Base-by-base conservation (phyloP, 495 filamentous ascomycete species). In the Umbilicaria muhlenbergii region DNA sequence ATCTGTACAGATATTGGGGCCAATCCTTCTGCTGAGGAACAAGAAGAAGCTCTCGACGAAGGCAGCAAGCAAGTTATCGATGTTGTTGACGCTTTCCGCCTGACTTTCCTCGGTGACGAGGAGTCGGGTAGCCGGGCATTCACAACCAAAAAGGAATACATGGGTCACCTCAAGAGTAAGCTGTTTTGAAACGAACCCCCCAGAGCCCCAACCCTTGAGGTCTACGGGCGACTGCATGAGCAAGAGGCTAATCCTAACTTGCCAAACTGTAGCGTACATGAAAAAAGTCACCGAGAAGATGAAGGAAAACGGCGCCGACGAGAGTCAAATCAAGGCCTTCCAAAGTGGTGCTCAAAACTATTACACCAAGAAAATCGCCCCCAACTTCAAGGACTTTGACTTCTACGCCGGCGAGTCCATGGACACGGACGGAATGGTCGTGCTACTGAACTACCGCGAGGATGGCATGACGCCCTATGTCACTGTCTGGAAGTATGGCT, bases 391-490 rank as follows among this genome's bases (percentile, higher is more conserved):
- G 67, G 81, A 98, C 71, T 94, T 78, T 61, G 91, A 96, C 55
- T 85, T 94, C 65, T 83, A 87, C 62, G 81, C 83, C 53, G 89
- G 91, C 61, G 77, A 88, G 71, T 80, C 75, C 49, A 89, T 88
- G 84, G 76, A 93, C 58, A 75, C 78, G 48, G 84, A 94, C 52
- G 87, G 82, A 66, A 96, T 98, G 91, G 73, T 93, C 56, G 71
- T 91, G 44, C 85, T 95, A 43, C 80, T 95, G 59, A 89, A 96
- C 70, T 98, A 94, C 73, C 86, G 89, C 56, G 88, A 92, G 58
- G 92, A 96, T 53, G 91, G 91, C 61, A 63, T 81, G 47, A 96
- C 89, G 21, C 91, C 91, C 32, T 98, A 69, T 55, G 71, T 94
- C 43, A 78, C 74, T 47, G 68, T 93, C 70, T 98, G 91, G 92